phyloP scores from a whole-genome alignment of 2,329 filamentous ascomycete species.

The Beauveria sp. region DNA sequence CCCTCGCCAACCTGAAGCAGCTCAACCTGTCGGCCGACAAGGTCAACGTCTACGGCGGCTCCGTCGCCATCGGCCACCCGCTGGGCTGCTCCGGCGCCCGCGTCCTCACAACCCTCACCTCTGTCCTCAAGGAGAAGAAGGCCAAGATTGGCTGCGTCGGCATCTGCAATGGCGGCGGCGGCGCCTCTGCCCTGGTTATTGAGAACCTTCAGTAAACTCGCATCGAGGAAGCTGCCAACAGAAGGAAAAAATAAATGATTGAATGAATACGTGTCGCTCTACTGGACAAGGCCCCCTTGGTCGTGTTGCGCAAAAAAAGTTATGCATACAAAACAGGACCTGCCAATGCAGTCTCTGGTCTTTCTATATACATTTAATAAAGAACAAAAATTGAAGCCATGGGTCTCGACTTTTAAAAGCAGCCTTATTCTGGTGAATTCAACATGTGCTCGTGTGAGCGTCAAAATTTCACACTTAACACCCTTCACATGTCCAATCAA shows the following conservation, averaged over 20 bases:
- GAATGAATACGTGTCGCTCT: not conserved
- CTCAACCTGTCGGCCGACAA: constrained; percentile 71
- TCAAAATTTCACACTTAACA: no score
- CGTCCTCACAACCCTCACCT: constrained; percentile 83
- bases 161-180: constrained; percentile 97
- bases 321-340: not conserved
- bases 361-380: constrained; percentile 5
- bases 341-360: constrained; percentile 1
- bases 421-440: no score
- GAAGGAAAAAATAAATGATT: not conserved
- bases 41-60: constrained; percentile 92
- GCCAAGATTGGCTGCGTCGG: constrained; percentile 89
- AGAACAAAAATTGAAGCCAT: not conserved
- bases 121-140: constrained; percentile 82
- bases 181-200: constrained; percentile 87
- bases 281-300: not conserved
- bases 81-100: constrained; percentile 89
- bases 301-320: not conserved
- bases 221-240: not conserved
- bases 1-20: constrained; percentile 92
- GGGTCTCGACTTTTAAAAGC: not conserved
- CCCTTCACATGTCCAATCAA: no score
- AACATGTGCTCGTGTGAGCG: no score
- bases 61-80: constrained; percentile 92
- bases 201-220: constrained; percentile 56